Base-by-base conservation (phyloP, 306 rosid species). In the Lupinus albus region DNA sequence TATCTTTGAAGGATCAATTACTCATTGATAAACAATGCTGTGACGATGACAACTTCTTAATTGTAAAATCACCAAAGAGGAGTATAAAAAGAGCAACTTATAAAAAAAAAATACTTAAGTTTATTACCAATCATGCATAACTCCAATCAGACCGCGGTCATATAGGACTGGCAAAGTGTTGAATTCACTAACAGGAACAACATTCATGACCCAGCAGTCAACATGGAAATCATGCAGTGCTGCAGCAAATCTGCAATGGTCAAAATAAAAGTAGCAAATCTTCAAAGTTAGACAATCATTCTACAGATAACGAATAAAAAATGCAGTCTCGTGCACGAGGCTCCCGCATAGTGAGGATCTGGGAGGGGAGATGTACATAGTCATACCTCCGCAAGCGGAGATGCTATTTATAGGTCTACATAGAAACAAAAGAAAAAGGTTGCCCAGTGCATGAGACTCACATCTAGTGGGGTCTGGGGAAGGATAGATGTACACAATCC, bases 61-160 rank as follows among this genome's bases (percentile, higher is more conserved):
- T 17, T 10, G 30, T 52, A 39, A 52, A 53, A 68, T 18, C 7
- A 68, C 39, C 16, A 28, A 49, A 49, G 10, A 15, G 8, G 25
- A 61, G 45, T 54, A 8, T 2, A 39, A 39, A 60, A 56, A 56
- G 67, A 45, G 33, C 30, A 66, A 38, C 39, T 28, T 44, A n/a
- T 52, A 32, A 70, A 65, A 52, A 62, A 62, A 62, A 25, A 8
- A 51, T 17, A 42, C 54, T 60, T 59, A 46, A 44, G 17, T 8
- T 57, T 61, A 36, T 53, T 87, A 92, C 98, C 98, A 92, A 67
- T 92, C 96, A 69, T 92, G 98, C 85, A 80, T 77, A 65, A 89
- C 88, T 64, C 98, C 98, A 42, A 87, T 73, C 54, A 86, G 89
- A 65, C 98, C 98, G 12, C 93, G 95, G 71, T 92, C 98, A 73